Evolutionary conservation across 371 early-diverging fungal species (phyloP).

Genomic region (Mucor mucedo): DNA sequence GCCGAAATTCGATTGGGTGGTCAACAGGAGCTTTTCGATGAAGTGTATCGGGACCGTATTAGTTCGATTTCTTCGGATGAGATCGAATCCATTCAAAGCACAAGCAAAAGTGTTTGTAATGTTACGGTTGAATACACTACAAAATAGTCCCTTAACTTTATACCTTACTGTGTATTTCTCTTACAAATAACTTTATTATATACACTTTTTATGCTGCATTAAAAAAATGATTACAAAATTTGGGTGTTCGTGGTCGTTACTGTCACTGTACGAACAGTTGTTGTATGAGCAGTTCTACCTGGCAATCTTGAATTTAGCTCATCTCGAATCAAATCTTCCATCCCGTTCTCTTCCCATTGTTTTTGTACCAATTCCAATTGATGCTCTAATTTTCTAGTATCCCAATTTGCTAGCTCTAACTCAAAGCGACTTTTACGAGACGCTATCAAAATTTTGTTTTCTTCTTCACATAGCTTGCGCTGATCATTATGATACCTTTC

Average conservation of each 20-base stretch:
- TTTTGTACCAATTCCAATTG: constrained; percentile 55
- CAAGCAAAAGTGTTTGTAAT: constrained; percentile 3
- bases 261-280: not conserved
- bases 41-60: constrained; percentile 17
- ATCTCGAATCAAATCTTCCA: constrained; percentile 39
- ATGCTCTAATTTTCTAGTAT: constrained; percentile 57
- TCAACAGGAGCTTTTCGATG: constrained; percentile 22
- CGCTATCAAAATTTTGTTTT: constrained; percentile 41
- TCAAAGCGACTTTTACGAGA: constrained; percentile 58
- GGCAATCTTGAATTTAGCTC: constrained; percentile 22
- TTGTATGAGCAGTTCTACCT: not conserved
- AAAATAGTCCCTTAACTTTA: not conserved
- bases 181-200: no score
- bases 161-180: no score
- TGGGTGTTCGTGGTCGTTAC: not conserved
- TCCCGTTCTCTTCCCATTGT: constrained; percentile 57
- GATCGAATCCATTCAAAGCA: not conserved
- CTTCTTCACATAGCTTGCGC: constrained; percentile 45
- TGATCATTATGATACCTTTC: constrained; percentile 44
- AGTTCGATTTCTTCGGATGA: constrained; percentile 1
- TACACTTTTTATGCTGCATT: not conserved
- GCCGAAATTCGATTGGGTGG: constrained; percentile 23
- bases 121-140: not conserved
- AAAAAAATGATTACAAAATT: not conserved
- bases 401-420: constrained; percentile 58